Evolutionary conservation across 2,329 filamentous ascomycete genomes (phyloP).

Genomic region (Penicillium hordei): DNA sequence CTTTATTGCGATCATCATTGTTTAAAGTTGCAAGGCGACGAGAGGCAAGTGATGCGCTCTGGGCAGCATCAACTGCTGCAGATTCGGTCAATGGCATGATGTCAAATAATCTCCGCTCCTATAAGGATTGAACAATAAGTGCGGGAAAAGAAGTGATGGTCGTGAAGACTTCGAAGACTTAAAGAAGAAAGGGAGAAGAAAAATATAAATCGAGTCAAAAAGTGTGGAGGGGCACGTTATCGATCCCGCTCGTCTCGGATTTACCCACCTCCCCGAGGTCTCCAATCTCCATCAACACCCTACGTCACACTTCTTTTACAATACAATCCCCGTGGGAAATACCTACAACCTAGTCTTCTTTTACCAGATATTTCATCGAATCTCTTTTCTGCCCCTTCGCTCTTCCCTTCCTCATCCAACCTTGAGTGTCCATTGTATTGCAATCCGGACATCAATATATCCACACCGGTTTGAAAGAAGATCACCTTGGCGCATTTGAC

Average conservation of each 20-base stretch:
- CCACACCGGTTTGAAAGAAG: neutral
- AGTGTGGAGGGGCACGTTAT: conserved; percentile 10
- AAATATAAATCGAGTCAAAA: conserved; percentile 5
- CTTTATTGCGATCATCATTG: conserved; percentile 73
- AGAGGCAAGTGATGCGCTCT: conserved; percentile 76
- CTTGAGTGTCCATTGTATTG: neutral
- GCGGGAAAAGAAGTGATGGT: neutral
- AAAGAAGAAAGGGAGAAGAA: neutral
- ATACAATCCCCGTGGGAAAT: neutral
- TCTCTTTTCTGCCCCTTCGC: neutral
- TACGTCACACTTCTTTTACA: neutral
- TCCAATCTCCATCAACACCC: neutral
- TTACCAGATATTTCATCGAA: neutral
- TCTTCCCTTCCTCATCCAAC: neutral
- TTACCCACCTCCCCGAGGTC: conserved; percentile 1
- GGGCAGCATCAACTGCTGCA: conserved; percentile 73
- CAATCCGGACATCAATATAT: neutral
- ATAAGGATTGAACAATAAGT: neutral
- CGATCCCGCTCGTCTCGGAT: conserved; percentile 2
- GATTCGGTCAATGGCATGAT: conserved; percentile 87
- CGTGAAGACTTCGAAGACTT: neutral
- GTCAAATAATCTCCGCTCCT: neutral
- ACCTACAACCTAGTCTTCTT: neutral
- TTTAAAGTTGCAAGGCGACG: conserved; percentile 79
- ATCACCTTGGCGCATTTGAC: neutral